phyloP scores from a whole-genome alignment of 768 basidiomycete genomes.

The Hypholoma fasciculare region DNA sequence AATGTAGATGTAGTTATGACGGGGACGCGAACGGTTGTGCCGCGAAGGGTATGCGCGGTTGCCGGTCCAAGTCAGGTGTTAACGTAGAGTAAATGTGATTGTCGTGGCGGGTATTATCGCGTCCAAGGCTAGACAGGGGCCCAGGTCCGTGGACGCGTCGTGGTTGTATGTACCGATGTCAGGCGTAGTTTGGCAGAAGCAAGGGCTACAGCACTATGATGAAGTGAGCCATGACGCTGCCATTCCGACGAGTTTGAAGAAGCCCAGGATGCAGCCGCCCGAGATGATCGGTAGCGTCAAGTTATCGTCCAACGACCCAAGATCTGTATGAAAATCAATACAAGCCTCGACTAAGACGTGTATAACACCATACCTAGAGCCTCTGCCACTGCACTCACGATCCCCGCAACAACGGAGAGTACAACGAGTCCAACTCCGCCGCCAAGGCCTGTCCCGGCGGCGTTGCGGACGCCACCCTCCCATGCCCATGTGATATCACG shows the following conservation, averaged over 20 bases:
- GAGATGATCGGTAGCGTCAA: slow-evolving; percentile 87
- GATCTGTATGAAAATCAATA: slow-evolving; percentile 45
- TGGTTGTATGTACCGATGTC: too few species aligned
- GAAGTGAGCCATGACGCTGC: slow-evolving; percentile 26
- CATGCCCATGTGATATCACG: slow-evolving; percentile 55
- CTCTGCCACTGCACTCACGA: slow-evolving; percentile 86
- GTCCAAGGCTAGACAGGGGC: too few species aligned
- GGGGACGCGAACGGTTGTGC: too few species aligned
- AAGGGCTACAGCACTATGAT: background rate
- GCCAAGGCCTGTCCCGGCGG: slow-evolving; percentile 16
- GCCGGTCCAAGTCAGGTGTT: too few species aligned
- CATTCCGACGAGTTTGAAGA: slow-evolving; percentile 40
- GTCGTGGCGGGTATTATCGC: too few species aligned
- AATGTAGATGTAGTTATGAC: too few species aligned
- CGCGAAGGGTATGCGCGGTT: too few species aligned
- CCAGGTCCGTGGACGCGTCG: too few species aligned
- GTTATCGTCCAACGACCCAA: slow-evolving; percentile 87
- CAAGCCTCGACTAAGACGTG: background rate
- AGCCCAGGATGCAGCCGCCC: slow-evolving; percentile 57
- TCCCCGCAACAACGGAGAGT: slow-evolving; percentile 64
- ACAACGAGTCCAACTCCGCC: slow-evolving; percentile 49
- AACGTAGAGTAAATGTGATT: too few species aligned
- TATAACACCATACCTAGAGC: slow-evolving; percentile 66
- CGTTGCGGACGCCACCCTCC: slow-evolving; percentile 47
- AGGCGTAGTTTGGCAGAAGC: too few species aligned